A percentile compares a stretch with the other conserved stretches of the same genome.
These are phyloP conservation scores for Xerocomellus amylosporus DNA, from an alignment of 768 basidiomycete genomes.

Conservation along the genomic window DNA sequence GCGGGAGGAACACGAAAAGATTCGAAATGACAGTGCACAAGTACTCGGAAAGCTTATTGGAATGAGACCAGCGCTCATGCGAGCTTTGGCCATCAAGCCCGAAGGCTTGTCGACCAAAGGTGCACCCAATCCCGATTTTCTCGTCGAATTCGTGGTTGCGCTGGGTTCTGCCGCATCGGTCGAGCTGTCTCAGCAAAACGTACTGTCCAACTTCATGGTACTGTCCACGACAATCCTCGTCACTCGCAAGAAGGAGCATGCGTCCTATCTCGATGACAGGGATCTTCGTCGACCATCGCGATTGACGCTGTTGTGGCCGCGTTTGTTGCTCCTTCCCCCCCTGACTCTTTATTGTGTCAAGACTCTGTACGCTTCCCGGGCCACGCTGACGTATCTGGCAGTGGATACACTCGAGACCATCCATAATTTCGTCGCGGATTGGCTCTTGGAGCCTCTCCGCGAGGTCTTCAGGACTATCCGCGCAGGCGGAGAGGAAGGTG, in stretches of 20 bases:
- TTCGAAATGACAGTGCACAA: conserved; percentile 68
- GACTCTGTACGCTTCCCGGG: conserved; percentile 56
- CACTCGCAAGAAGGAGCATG: conserved; percentile 30
- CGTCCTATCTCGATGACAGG: conserved; percentile 28
- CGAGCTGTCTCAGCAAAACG: conserved; percentile 9
- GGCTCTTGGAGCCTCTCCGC: conserved; percentile 83
- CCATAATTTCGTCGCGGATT: conserved; percentile 71
- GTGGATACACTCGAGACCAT: conserved; percentile 64
- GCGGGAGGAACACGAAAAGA: conserved; percentile 53
- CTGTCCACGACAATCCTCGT: conserved; percentile 21
- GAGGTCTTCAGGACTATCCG: conserved; percentile 82
- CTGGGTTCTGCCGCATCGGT: conserved; percentile 19
- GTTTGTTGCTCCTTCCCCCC: conserved; percentile 73
- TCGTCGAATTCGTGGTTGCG: conserved; percentile 22
- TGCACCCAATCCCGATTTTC: conserved; percentile 9
- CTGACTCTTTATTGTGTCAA: conserved; percentile 51
- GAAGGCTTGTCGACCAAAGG: not conserved
- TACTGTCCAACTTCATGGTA: conserved; percentile 12
- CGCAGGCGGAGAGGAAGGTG: conserved; percentile 69
- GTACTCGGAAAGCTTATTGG: conserved; percentile 60
- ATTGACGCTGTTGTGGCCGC: conserved; percentile 77
- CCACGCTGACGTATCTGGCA: conserved; percentile 52
- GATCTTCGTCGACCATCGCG: conserved; percentile 65
- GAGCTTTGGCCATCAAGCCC: conserved; percentile 25
- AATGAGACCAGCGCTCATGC: conserved; percentile 47